Evolutionary conservation across 306 rosid species (phyloP), one percentile per base, ranked within the genome.

Genomic region (Pterocarpus macrocarpus): DNA sequence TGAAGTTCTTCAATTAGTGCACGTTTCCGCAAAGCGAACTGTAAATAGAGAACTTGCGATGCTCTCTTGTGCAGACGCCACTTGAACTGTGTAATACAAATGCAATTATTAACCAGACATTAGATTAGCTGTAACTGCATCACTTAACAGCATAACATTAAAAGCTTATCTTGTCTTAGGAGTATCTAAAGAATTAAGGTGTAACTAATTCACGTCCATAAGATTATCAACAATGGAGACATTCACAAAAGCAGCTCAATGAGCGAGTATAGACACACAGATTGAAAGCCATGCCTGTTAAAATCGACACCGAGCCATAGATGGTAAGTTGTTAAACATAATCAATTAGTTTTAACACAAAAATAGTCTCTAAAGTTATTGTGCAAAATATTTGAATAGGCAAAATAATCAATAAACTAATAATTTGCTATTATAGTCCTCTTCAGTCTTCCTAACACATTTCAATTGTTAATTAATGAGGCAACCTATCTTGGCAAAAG

Each of bases 11-110:
- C 93, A 53, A 95, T 86, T 69, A 95, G 22, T 52, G 90, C 92
- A 35, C 97, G 97, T 77, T 90, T 95, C 92, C 87, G 91, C 95
- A 95, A 81, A 56, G 94, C 89, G 32, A 92, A 95, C 85, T 95
- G 98, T 71, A 95, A 82, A 78, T 88, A 90, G 14, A 95, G 95
- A 85, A 95, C 94, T 81, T 95, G 98, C 7, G 98, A 91, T 34
- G 98, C 98, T 86, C 88, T 95, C 95, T 95, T 95, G 80, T 66
- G 72, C 66, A 95, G 72, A 45, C 69, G 88, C 98, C 98, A 95
- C 80, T 85, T 92, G 89, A 92, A 95, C 98, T 95, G 91, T 64
- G 32, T 32, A 72, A 64, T 6, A 75, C n/a, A 68, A 77, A 77
- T 69, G 41, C 2, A 80, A 8, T 33, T 36, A 72, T 69, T 63